Evolutionary conservation across 2,329 filamentous ascomycete species (phyloP).

Genomic region (Fonsecaea nubica): DNA sequence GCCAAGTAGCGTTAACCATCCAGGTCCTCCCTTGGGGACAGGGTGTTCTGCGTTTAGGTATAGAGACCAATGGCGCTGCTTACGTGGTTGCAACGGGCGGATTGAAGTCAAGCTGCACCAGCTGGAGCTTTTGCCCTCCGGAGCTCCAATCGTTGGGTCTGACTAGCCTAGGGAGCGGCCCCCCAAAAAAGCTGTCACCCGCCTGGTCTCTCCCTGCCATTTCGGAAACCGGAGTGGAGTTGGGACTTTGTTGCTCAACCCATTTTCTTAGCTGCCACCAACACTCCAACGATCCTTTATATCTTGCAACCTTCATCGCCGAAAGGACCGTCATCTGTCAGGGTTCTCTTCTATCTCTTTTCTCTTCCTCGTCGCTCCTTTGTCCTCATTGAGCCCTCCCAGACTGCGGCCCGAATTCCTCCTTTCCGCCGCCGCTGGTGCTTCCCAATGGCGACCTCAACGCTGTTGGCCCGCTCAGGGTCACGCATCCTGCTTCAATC

Average conservation of each 20-base stretch:
- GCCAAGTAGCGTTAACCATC: not conserved
- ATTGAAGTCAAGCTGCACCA: conserved; percentile 11
- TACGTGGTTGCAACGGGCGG: conserved; percentile 7
- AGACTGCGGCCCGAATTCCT: conserved; percentile 18
- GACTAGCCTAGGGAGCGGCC: not conserved
- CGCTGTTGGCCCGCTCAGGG: conserved; percentile 54
- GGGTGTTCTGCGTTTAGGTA: not conserved
- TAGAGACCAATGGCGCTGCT: conserved; percentile 13
- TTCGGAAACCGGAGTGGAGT: conserved; percentile 24
- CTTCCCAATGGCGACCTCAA: conserved; percentile 62
- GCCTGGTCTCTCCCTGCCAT: conserved; percentile 16
- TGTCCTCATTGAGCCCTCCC: conserved; percentile 21
- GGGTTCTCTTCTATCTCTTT: conserved; percentile 22
- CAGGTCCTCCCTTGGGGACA: conserved; percentile 2
- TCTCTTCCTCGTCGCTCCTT: conserved; percentile 35
- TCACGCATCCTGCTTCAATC: conserved; percentile 53
- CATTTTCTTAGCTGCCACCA: conserved; percentile 33
- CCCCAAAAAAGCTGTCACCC: conserved; percentile 17
- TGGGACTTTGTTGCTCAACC: conserved; percentile 24
- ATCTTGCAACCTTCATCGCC: conserved; percentile 14
- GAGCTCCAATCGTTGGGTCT: conserved; percentile 12
- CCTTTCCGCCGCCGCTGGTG: conserved; percentile 23
- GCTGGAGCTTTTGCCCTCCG: conserved; percentile 7
- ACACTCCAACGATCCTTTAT: conserved; percentile 29
- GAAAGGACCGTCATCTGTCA: conserved; percentile 21